Base-by-base conservation (phyloP, 108 stramenopile species). In the Cyclostephanos tholiformis region DNA sequence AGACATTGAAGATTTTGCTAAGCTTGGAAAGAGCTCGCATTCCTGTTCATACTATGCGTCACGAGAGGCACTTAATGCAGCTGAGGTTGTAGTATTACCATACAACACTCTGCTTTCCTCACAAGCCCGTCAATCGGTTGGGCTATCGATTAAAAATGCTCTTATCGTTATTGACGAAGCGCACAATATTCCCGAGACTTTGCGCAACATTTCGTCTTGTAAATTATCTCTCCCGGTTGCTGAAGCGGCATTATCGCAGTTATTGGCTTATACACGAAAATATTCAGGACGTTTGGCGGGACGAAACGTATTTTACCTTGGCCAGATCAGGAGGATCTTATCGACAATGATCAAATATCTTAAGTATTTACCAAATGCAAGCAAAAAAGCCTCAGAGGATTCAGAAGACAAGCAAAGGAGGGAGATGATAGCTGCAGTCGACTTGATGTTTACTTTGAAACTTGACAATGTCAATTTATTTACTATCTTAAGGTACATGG, bases 161-260 rank as follows among this genome's bases (percentile, higher is more conserved):
- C 76, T 99, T 11, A 89, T 99, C 9, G 74, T 99, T 17, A 71
- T 98, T 43, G 99, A 99, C 72, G 99, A 99, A 76, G 99, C 98
- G 6, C 99, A 99, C 74, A 99, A 99, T 76, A 38, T 99, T 25
- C 92, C 95, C 11, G 95, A 96, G 67, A 91, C 97, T 19, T 59
- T 97, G 41, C 62, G 87, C 8, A 38, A 48, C 22, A 35, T 95
- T 35, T 82, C 84, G 39, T 86, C 88, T 23, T 81, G 82, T 27
- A 53, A 63, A 55, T 20, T 95, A 50, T 68, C 87, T 6, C 53
- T 90, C 26, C 44, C 76, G 22, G 72, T 87, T 17, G 67, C 76
- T 9, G 76, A 85, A 59, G 77, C 72, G 11, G 90, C 91, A 25
- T 20, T 78, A 23, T 55, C 75, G 13, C 94, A 95, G 72, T 66